Evolutionary conservation across 176 grass and related monocot genomes (phyloP), one percentile per base, ranked within the genome.

Genomic region (Musa itinerans): DNA sequence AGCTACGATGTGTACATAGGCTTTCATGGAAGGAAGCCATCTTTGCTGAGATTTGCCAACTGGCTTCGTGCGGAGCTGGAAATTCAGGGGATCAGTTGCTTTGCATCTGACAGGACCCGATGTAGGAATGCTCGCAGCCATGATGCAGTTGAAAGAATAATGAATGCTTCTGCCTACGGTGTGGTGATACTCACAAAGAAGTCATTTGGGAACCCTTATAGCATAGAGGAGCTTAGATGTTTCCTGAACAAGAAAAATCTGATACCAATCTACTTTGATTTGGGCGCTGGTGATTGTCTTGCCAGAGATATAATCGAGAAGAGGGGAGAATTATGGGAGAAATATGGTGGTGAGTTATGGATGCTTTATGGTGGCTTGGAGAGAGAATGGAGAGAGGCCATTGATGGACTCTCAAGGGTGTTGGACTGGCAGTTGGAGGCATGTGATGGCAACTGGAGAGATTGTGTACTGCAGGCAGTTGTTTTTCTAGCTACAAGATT

Each of bases 231-330:
- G 78, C 88, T 98, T 25, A 87, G 84, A 69, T 84, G 91, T 72
- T 93, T 98, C 74, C 88, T 91, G 59, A 78, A 80, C 50, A 91
- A 85, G 78, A 93, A 88, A 78, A 98, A 91, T 27, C 79, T 98
- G 25, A 81, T 98, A 24, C 90, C 90, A 22, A 84, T 98, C 77
- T 98, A 93, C 83, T 98, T 98, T 17, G 86, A 98, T 78, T 85
- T 98, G 82, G 78, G 84, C 50, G 75, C 84, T 65, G 79, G 72
- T 69, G 90, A 93, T 85, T 98, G 95, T 83, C 90, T 98, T 83
- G 84, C 95, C 56, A 98, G 95, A 69, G 95, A 98, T 80, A 91
- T 98, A 76, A 87, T 98, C 0, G 95, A 98, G 75, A 98, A 88
- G 84, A 89, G 95, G 77, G 95, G 95, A 77, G 95, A 93, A 27